Evolutionary conservation across 192 early-diverging fungal species (phyloP), one percentile per base, ranked within the genome.

Genomic region (Diversispora eburnea): DNA sequence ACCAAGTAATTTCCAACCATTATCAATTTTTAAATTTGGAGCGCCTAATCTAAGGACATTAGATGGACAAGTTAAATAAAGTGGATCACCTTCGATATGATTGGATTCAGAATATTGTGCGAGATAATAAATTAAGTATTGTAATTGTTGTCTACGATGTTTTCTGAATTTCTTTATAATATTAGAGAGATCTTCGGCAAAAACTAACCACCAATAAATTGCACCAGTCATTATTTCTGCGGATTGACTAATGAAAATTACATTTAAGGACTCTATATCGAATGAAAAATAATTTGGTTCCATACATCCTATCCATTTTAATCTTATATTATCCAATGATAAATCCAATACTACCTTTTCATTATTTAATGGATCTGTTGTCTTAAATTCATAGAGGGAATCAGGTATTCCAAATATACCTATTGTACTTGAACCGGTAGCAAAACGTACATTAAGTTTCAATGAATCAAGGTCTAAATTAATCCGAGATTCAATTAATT

Each of bases 1-100:
- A 12, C 80, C 80, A 7, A 94, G 62, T 3, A 94, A 67, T 69
- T 91, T 94, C 92, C 92, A 94, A 22, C 89, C 89, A 52, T 83
- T 83, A 73, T 94, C 90, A 25, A 80, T 82, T 65, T 91, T 85
- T 72, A 88, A 84, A 65, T 84, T 81, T 41, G 83, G 75, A 8
- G 86, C 81, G 10, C 89, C 90, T 4, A 93, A 66, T 49, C 88
- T 64, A 73, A 91, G 84, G 15, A 91, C 78, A 25, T 81, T 80
- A 4, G 87, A 89, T 4, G 91, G 90, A 15, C 82, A 67, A 0
- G 88, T 86, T 61, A 94, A 71, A 72, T 92, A 93, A 5, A 78
- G 62, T 6, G 91, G 89, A 78, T 92, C 91, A 6, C 84, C 85
- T 15, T 75, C 78, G 42, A 84, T 77, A 20, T 47, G 56, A 7